Percentiles rank a stretch among this genome's conserved stretches.
phyloP scores from a whole-genome alignment of 257 asterid species.

The Nicotiana undulata region DNA sequence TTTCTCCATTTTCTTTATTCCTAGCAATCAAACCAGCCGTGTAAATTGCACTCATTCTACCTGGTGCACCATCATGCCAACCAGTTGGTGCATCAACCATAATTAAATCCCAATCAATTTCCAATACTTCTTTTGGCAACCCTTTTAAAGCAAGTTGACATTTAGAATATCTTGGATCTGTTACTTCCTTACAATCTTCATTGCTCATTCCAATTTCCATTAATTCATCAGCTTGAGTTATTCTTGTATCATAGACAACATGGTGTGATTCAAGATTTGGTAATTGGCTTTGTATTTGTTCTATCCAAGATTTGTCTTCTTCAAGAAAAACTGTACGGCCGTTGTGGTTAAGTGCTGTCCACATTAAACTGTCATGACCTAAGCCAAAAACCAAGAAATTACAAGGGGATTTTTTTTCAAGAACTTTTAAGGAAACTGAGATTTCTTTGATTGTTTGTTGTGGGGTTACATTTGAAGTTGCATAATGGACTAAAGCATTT shows the following conservation, averaged over 20 bases:
- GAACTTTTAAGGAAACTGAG: constrained; percentile 56
- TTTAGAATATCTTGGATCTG: constrained; percentile 68
- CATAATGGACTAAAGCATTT: constrained; percentile 65
- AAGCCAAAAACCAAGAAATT: constrained; percentile 77
- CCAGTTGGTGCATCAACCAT: constrained; percentile 97
- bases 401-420: constrained; percentile 63
- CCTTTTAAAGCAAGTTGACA: constrained; percentile 56
- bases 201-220: constrained; percentile 30
- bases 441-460: constrained; percentile 75
- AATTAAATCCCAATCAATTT: constrained; percentile 74
- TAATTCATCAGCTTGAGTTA: constrained; percentile 66
- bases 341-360: constrained; percentile 76
- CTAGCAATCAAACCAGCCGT: constrained; percentile 82
- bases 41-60: constrained; percentile 82
- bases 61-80: constrained; percentile 68
- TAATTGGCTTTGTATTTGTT: constrained; percentile 34
- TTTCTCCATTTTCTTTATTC: constrained; percentile 55
- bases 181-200: constrained; percentile 50
- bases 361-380: constrained; percentile 89
- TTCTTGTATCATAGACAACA: constrained; percentile 53
- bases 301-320: constrained; percentile 73
- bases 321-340: constrained; percentile 82
- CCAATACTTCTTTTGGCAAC: constrained; percentile 53
- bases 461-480: constrained; percentile 75
- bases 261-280: constrained; percentile 67